These are phyloP conservation scores for Petunia hybrid DNA, from an alignment of 305 asterid species.

Conservation along the genomic window DNA sequence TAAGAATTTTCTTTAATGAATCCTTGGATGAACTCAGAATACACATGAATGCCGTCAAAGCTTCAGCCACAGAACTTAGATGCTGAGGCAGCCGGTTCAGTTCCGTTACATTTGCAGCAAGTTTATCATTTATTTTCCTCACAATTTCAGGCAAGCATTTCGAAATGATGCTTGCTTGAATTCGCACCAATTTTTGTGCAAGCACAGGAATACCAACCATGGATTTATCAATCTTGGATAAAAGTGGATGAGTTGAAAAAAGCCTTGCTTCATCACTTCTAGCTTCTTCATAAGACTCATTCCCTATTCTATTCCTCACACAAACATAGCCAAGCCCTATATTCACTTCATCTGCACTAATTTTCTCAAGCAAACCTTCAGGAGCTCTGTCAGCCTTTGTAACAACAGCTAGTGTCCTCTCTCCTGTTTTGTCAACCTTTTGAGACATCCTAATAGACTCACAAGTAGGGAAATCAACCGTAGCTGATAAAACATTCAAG, in stretches of 20 bases:
- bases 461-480: constrained; percentile 55
- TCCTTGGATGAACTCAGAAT: constrained; percentile 41
- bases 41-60: constrained; percentile 39
- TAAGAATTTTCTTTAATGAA: constrained; percentile 39
- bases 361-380: constrained; percentile 56
- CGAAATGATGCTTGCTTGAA: constrained; percentile 44
- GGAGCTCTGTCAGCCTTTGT: constrained; percentile 56
- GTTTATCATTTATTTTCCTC: constrained; percentile 44
- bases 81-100: constrained; percentile 45
- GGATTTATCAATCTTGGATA: constrained; percentile 41
- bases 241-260: constrained; percentile 35
- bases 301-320: constrained; percentile 50
- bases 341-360: constrained; percentile 50
- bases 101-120: constrained; percentile 32
- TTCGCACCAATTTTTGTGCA: constrained; percentile 42
- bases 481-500: constrained; percentile 50
- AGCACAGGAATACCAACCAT: constrained; percentile 45
- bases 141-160: constrained; percentile 44
- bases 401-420: constrained; percentile 62
- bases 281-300: constrained; percentile 46
- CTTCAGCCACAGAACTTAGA: constrained; percentile 38
- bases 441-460: constrained; percentile 61
- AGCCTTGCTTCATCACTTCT: constrained; percentile 42
- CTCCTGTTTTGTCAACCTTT: constrained; percentile 49
- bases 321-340: constrained; percentile 62